Evolutionary conservation across 345 rosid species (phyloP), one percentile per base, ranked within the genome.

Genomic region (Cardamine occulta): DNA sequence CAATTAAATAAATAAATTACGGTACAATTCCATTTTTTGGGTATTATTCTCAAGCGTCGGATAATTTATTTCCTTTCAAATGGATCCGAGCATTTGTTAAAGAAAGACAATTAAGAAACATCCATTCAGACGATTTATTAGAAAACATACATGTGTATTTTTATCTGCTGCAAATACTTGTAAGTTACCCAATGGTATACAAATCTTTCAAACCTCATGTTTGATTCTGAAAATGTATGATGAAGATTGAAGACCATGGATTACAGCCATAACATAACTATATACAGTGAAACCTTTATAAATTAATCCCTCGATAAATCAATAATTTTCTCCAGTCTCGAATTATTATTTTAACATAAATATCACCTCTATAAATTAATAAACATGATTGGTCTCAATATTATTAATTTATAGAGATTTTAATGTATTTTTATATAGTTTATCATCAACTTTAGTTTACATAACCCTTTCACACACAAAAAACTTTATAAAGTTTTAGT

Each of bases 21-120:
- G 42, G 13, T 39, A 39, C 15, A 3, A 3, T 11, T 1, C n/a
- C 3, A 42, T 44, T 44, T 15, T 1, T 44, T 44, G 49, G 18
- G 18, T 44, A 14, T 15, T 44, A 42, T 47, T 45, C 37, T 56
- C 61, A 56, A 55, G 60, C 60, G 37, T 56, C 61, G 21, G 40
- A 31, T 57, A 0, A 29, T 31, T 29, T n/a, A n/a, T 31, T 32
- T 44, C 17, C 18, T 44, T 44, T 15, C 18, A 13, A 37, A 44
- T 15, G 49, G 18, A 44, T 6, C 49, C 18, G 18, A 15, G 18
- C 18, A 15, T 44, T 42, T 40, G n/a, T 40, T 40, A 40, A 40
- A 40, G 11, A 37, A 13, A 40, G n/a, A 13, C 2, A 40, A 40
- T 13, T 40, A 40, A 40, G 14, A 40, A 1, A 6, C 18, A 44